These are phyloP conservation scores for Dendryphion nanum DNA, from an alignment of 2,329 filamentous ascomycete species.

Conservation along the genomic window DNA sequence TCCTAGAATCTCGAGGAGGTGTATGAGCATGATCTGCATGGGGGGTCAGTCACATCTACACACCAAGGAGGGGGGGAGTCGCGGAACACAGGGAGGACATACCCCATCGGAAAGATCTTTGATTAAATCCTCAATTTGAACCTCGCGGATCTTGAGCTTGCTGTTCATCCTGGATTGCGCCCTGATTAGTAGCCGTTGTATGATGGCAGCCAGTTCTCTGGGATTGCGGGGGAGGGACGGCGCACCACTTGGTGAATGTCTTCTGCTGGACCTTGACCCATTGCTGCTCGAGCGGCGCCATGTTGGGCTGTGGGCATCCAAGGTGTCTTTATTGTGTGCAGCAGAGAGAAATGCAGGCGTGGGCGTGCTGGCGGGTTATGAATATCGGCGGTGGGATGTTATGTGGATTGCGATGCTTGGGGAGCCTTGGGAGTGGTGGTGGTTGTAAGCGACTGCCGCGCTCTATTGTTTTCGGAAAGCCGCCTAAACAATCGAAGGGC, in stretches of 20 bases:
- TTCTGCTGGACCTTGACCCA: constrained; percentile 87
- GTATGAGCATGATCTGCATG: constrained; percentile 82
- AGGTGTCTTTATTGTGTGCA: constrained; percentile 5
- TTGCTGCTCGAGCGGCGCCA: constrained; percentile 58
- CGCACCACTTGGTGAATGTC: constrained; percentile 96
- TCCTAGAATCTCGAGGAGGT: constrained; percentile 94
- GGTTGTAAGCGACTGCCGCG: constrained; percentile 8
- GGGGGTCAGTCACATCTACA: constrained; percentile 5
- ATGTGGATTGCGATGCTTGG: too few relatives aligned
- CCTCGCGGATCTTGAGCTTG: constrained; percentile 75
- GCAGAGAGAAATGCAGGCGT: constrained; percentile 10
- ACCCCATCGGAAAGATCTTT: constrained; percentile 91
- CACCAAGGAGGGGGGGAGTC: constrained; percentile 2
- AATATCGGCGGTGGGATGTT: constrained; percentile 18
- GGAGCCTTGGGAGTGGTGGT: constrained; percentile 8
- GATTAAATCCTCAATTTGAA: constrained; percentile 85
- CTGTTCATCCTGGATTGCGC: constrained; percentile 98
- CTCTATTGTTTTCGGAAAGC: constrained; percentile 16
- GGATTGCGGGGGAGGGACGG: constrained; percentile 12
- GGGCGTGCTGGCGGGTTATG: too few relatives aligned
- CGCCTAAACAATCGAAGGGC: constrained; percentile 27
- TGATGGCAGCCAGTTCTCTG: constrained; percentile 19
- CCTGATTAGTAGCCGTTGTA: too few relatives aligned
- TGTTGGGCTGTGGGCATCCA: constrained; percentile 31
- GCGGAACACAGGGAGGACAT: constrained; percentile 44